phyloP scores from a whole-genome alignment of 2,329 filamentous ascomycete genomes.

The Didymella sp. region DNA sequence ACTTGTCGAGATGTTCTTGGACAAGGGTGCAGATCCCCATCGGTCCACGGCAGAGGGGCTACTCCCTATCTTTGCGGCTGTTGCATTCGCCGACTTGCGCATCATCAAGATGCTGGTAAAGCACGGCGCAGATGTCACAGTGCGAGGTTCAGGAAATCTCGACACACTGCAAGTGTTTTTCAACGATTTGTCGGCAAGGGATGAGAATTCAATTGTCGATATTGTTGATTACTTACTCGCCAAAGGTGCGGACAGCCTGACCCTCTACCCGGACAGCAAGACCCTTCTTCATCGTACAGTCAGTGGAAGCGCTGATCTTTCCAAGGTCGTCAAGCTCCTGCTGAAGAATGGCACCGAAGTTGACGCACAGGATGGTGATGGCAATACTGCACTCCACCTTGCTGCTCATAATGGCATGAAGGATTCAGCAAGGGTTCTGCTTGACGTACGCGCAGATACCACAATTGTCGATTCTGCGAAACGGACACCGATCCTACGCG shows the following conservation, averaged over 20 bases:
- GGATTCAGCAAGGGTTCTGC: slow-evolving; percentile 28
- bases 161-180: slow-evolving; percentile 38
- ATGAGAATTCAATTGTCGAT: background rate
- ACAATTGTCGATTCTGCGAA: slow-evolving; percentile 32
- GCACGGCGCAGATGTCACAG: slow-evolving; percentile 38
- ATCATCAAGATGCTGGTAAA: slow-evolving; percentile 39
- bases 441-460: slow-evolving; percentile 35
- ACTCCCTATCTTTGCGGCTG: slow-evolving; percentile 39
- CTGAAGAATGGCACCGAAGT: slow-evolving; percentile 33
- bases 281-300: slow-evolving; percentile 43
- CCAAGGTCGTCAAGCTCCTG: slow-evolving; percentile 32
- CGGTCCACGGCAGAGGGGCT: slow-evolving; percentile 31
- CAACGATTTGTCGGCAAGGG: background rate
- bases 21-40: slow-evolving; percentile 42
- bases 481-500: slow-evolving; percentile 41
- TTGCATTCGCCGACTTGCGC: slow-evolving; percentile 34
- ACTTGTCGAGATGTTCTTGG: slow-evolving; percentile 42
- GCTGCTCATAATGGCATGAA: slow-evolving; percentile 39
- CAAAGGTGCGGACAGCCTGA: slow-evolving; percentile 31
- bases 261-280: slow-evolving; percentile 37
- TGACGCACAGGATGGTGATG: slow-evolving; percentile 32
- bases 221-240: slow-evolving; percentile 37
- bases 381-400: slow-evolving; percentile 41
- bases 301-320: slow-evolving; percentile 20
- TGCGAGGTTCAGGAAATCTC: slow-evolving; percentile 30